A percentile compares a stretch with the other conserved stretches of the same genome.
phyloP scores from a whole-genome alignment of 169 alveolate genomes.

The Plasmodium blacklocki region DNA sequence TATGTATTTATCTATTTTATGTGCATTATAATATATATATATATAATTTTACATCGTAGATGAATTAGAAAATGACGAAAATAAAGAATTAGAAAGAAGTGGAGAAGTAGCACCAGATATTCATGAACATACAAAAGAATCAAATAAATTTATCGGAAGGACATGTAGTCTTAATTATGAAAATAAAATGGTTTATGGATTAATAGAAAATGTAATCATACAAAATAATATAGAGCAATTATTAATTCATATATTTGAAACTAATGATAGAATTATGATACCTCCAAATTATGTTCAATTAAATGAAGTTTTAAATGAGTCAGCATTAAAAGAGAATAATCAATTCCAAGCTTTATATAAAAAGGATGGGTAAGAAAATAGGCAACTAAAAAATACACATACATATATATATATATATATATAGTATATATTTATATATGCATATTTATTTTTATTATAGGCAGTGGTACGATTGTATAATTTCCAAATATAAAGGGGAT shows the following conservation, averaged over 20 bases:
- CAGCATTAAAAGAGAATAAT: slow-evolving; percentile 25
- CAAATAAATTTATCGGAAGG: slow-evolving; percentile 43
- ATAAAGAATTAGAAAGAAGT: not conserved
- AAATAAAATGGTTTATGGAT: slow-evolving; percentile 45
- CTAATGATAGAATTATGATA: slow-evolving; percentile 20
- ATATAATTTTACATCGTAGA: slow-evolving; percentile 1
- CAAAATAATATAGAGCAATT: slow-evolving; percentile 34
- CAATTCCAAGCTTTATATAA: slow-evolving; percentile 66
- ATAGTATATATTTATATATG: not conserved
- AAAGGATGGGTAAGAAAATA: slow-evolving; percentile 48
- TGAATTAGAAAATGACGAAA: slow-evolving; percentile 13
- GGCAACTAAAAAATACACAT: not conserved
- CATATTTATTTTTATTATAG: slow-evolving; percentile 35
- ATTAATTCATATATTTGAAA: slow-evolving; percentile 42
- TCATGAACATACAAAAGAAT: slow-evolving; percentile 17
- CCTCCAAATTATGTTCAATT: slow-evolving; percentile 49
- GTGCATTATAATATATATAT: not conserved
- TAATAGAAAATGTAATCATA: slow-evolving; percentile 37
- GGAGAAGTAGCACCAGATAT: slow-evolving; percentile 11
- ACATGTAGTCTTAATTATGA: slow-evolving; percentile 63
- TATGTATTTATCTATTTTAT: not conserved
- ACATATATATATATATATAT: slow-evolving; percentile 12
- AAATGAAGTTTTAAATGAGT: slow-evolving; percentile 33
- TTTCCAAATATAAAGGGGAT: slow-evolving; percentile 79
- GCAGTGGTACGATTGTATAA: slow-evolving; percentile 84